phyloP scores from a whole-genome alignment of 1,284 basidiomycete genomes.

The Puccinia sorghi region DNA sequence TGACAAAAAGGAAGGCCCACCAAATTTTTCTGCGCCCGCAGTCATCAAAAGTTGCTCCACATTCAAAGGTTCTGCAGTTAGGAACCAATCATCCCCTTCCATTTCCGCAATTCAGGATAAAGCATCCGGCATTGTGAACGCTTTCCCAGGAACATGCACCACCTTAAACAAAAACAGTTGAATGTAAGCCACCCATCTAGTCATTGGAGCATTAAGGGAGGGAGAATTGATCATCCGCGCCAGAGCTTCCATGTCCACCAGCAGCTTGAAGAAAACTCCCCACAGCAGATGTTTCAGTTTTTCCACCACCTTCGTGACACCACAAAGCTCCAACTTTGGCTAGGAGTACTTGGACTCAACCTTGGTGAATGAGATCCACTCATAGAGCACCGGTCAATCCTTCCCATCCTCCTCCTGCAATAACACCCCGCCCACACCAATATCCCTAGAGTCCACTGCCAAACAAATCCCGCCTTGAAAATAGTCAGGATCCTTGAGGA shows the following conservation, averaged over 20 bases:
- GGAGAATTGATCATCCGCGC: constrained; percentile 19
- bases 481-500: too few relatives aligned
- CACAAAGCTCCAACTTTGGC: too few relatives aligned
- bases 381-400: too few relatives aligned
- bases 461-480: too few relatives aligned
- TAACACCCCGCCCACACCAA: neutral
- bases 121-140: constrained; percentile 16
- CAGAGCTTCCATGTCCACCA: neutral
- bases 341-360: too few relatives aligned
- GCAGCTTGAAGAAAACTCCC: neutral
- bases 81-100: neutral
- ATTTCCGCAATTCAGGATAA: neutral
- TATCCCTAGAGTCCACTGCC: too few relatives aligned
- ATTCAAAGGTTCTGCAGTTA: too few relatives aligned
- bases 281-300: neutral
- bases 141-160: neutral
- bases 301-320: neutral
- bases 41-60: neutral
- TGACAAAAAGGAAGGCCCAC: too few relatives aligned
- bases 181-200: constrained; percentile 13
- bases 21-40: neutral
- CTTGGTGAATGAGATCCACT: too few relatives aligned
- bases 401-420: neutral
- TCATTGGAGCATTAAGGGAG: neutral
- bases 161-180: constrained; percentile 8